Evolutionary conservation across 2,329 filamentous ascomycete species (phyloP).

Genomic region (Beauveria caledonica): DNA sequence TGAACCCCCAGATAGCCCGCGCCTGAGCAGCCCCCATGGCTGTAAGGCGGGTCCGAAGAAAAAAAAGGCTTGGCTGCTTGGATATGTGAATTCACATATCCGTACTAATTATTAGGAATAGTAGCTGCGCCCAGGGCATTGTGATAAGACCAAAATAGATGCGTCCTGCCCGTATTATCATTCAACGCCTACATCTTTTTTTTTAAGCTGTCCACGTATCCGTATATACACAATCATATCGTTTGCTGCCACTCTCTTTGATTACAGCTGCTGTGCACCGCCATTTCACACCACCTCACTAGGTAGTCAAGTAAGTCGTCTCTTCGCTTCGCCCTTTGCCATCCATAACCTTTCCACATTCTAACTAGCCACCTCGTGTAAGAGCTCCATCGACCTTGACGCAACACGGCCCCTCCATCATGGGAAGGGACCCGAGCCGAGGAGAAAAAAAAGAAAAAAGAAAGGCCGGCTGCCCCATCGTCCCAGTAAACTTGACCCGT

Average conservation of each 20-base stretch:
- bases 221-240: background rate
- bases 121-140: no score
- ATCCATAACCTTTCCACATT: background rate
- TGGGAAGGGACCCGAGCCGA: background rate
- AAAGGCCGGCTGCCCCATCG: background rate
- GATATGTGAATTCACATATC: no score
- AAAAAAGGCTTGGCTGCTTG: no score
- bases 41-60: no score
- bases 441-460: background rate
- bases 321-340: background rate
- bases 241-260: background rate
- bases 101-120: no score
- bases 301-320: no score
- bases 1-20: no score
- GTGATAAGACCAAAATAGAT: no score
- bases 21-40: no score
- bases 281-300: background rate
- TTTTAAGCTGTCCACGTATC: background rate
- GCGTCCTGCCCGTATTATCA: no score
- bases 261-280: background rate
- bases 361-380: slow-evolving; percentile 6
- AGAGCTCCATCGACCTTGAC: slow-evolving; percentile 3
- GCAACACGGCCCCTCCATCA: slow-evolving; percentile 1
- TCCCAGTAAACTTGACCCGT: background rate
- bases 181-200: no score